Conservation (phyloP, 192 early-diverging fungal genomes). For the Phlyctochytrium planicorne region DNA sequence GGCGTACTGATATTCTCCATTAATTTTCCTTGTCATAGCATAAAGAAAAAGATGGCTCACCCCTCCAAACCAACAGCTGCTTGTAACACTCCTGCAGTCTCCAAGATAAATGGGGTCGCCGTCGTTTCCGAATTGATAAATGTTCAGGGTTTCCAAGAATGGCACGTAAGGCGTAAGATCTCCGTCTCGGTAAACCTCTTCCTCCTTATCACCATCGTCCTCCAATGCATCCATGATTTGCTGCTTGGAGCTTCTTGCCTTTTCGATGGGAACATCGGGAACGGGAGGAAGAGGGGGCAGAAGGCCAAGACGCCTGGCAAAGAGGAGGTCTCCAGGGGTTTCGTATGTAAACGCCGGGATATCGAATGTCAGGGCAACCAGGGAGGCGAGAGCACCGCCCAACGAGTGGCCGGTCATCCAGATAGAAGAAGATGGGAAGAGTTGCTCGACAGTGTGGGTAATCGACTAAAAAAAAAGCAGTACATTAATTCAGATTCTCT, state of each 20-base stretch:
- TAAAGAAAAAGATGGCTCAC: conserved; percentile 13
- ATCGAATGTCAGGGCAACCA: conserved; percentile 80
- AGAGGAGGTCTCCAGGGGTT: conserved; percentile 78
- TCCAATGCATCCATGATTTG: too few relatives aligned
- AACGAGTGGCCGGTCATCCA: conserved; percentile 74
- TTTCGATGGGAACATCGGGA: too few relatives aligned
- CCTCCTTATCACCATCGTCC: too few relatives aligned
- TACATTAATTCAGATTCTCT: not conserved
- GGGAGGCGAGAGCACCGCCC: conserved; percentile 56
- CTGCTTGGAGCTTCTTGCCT: too few relatives aligned
- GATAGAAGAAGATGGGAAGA: conserved; percentile 34
- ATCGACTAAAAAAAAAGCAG: conserved; percentile 5
- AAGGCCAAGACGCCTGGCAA: conserved; percentile 78
- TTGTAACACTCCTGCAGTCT: conserved; percentile 48
- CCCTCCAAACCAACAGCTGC: conserved; percentile 19
- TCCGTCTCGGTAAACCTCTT: too few relatives aligned
- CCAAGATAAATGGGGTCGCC: conserved; percentile 91
- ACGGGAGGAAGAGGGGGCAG: conserved; percentile 43
- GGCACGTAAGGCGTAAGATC: too few relatives aligned
- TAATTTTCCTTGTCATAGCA: conserved; percentile 47
- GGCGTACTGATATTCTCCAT: conserved; percentile 68
- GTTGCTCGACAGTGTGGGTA: not conserved
- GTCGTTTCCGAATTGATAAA: conserved; percentile 89
- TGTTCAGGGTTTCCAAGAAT: conserved; percentile 51
- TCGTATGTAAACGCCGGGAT: conserved; percentile 81